These are phyloP conservation scores for Aureoboletus auriporus DNA, from an alignment of 768 basidiomycete genomes.

Conservation along the genomic window DNA sequence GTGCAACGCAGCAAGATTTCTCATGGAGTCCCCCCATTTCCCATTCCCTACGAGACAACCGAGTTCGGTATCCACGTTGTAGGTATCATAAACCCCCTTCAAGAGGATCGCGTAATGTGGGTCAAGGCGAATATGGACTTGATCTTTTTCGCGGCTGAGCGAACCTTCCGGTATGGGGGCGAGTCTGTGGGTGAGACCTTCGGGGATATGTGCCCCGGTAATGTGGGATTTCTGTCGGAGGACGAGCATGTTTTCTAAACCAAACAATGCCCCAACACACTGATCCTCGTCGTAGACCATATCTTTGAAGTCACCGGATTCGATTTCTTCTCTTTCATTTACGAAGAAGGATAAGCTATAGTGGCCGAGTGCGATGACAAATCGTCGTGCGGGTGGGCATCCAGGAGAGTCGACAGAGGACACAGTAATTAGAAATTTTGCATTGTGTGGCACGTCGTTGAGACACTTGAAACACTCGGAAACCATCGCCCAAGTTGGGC, in stretches of 20 bases:
- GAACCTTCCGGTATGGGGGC: conserved; percentile 11
- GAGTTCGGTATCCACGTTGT: neutral
- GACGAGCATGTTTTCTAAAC: conserved; percentile 34
- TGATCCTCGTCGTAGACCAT: conserved; percentile 38
- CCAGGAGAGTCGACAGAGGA: neutral
- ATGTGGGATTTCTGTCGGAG: conserved; percentile 17
- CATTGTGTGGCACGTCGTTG: no score
- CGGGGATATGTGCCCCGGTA: neutral
- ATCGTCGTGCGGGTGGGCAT: neutral
- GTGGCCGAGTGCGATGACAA: conserved; percentile 30
- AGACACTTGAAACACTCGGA: neutral
- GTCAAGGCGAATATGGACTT: no score
- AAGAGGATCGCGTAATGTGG: no score
- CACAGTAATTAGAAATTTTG: conserved; percentile 13
- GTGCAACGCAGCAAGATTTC: conserved; percentile 37
- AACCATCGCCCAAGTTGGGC: conserved; percentile 17
- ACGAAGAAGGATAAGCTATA: conserved; percentile 36
- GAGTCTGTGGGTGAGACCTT: neutral
- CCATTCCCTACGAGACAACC: conserved; percentile 17
- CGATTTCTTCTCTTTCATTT: conserved; percentile 22
- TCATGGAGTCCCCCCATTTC: no score
- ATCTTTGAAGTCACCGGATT: conserved; percentile 34
- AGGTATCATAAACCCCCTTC: neutral
- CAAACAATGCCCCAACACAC: conserved; percentile 38
- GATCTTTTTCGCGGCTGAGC: no score